Conservation (phyloP, 768 basidiomycete genomes). For the Mycena chlorophos region DNA sequence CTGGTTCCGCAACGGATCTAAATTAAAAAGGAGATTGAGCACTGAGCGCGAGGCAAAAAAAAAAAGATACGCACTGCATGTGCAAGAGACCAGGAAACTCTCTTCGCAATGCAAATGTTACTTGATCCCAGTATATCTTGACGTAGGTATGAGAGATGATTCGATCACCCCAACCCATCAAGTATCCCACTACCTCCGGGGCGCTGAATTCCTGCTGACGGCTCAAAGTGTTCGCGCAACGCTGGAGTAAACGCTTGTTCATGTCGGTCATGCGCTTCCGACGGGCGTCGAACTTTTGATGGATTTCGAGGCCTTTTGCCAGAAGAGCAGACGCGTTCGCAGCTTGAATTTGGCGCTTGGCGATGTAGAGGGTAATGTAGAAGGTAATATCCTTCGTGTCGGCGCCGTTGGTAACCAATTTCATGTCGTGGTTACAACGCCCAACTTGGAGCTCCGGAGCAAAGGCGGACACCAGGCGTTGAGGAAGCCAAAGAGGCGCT, state of each 20-base stretch:
- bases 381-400: slow-evolving; percentile 35
- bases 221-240: slow-evolving; percentile 29
- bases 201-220: slow-evolving; percentile 39
- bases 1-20: too few species aligned
- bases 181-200: slow-evolving; percentile 36
- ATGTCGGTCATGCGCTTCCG: slow-evolving; percentile 4
- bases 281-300: slow-evolving; percentile 11
- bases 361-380: slow-evolving; percentile 40
- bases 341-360: slow-evolving; percentile 38
- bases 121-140: slow-evolving; percentile 34
- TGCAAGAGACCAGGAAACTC: slow-evolving; percentile 11
- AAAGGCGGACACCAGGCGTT: slow-evolving; percentile 32
- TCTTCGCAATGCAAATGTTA: slow-evolving; percentile 14
- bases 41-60: neutral
- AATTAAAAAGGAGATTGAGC: too few species aligned
- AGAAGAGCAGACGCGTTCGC: slow-evolving; percentile 42
- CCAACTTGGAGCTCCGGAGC: slow-evolving; percentile 22
- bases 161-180: too few species aligned
- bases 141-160: slow-evolving; percentile 39
- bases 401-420: too few species aligned
- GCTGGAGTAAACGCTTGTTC: slow-evolving; percentile 28
- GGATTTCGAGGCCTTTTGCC: slow-evolving; percentile 30
- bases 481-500: slow-evolving; percentile 21
- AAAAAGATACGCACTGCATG: neutral
- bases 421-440: slow-evolving; percentile 37